Conservation (phyloP, 495 filamentous ascomycete genomes). For the Chaetomium fimeti region DNA sequence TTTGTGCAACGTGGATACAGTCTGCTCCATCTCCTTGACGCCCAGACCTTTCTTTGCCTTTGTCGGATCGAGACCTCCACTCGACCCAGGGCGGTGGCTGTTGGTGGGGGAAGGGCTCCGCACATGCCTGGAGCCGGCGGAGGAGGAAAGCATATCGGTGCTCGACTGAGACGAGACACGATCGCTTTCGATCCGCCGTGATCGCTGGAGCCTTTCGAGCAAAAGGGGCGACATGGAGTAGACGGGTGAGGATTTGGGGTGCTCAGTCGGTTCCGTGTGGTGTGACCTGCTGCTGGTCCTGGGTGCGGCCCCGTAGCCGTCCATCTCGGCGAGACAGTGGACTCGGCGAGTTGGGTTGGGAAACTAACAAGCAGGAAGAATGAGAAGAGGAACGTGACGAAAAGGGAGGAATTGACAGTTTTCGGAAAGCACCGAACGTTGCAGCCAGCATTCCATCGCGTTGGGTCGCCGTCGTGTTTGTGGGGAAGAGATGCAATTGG, state of each 20-base stretch:
- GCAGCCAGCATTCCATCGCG: conserved; percentile 1
- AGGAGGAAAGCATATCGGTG: conserved; percentile 37
- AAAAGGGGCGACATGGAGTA: conserved; percentile 46
- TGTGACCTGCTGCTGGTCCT: conserved; percentile 4
- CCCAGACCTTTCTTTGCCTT: conserved; percentile 46
- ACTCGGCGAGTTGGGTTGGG: neutral
- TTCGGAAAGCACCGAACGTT: neutral
- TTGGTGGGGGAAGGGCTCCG: conserved; percentile 39
- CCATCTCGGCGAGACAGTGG: conserved; percentile 31
- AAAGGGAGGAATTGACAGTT: neutral
- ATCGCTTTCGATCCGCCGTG: conserved; percentile 50
- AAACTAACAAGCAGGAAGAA: neutral
- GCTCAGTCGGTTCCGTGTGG: conserved; percentile 24
- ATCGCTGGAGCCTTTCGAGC: conserved; percentile 51
- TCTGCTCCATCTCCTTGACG: conserved; percentile 50
- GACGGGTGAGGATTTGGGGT: conserved; percentile 27
- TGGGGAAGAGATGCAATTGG: conserved; percentile 13
- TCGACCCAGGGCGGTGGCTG: conserved; percentile 38
- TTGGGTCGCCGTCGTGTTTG: conserved; percentile 9
- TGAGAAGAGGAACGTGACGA: neutral
- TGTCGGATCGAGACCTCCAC: conserved; percentile 33
- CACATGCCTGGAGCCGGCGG: conserved; percentile 26
- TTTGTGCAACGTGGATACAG: conserved; percentile 65
- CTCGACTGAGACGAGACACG: conserved; percentile 39
- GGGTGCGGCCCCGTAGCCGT: conserved; percentile 15